These are phyloP conservation scores for Bauhinia variegata DNA, from an alignment of 306 rosid species.

Conservation along the genomic window DNA sequence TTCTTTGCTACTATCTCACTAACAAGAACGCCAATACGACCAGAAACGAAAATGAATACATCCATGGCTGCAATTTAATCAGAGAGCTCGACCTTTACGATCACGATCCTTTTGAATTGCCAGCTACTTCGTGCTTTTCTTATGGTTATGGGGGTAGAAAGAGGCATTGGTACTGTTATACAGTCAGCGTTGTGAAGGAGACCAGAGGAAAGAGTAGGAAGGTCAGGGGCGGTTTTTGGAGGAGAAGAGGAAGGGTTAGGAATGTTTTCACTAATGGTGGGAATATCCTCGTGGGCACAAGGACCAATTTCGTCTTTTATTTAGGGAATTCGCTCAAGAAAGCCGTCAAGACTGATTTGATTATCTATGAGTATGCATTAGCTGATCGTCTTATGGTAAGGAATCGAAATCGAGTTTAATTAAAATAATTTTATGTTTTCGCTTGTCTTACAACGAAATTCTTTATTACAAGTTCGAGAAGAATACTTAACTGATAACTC, in stretches of 20 bases:
- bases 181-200: constrained; percentile 42
- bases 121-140: constrained; percentile 40
- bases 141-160: constrained; percentile 49
- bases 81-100: constrained; percentile 50
- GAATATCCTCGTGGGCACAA: constrained; percentile 53
- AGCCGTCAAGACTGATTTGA: constrained; percentile 52
- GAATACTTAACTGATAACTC: background rate
- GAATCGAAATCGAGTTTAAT: background rate
- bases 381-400: constrained; percentile 52
- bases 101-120: constrained; percentile 51
- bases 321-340: constrained; percentile 44
- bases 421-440: background rate
- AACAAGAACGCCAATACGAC: constrained; percentile 40
- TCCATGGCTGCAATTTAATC: constrained; percentile 46
- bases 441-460: background rate
- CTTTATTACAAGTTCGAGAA: background rate
- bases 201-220: constrained; percentile 37
- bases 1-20: constrained; percentile 54
- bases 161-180: constrained; percentile 56
- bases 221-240: constrained; percentile 69
- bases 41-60: background rate
- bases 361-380: constrained; percentile 62
- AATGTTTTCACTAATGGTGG: constrained; percentile 38
- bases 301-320: constrained; percentile 55
- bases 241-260: constrained; percentile 49